Conservation (phyloP, 768 basidiomycete species). For the Mycena metata region DNA sequence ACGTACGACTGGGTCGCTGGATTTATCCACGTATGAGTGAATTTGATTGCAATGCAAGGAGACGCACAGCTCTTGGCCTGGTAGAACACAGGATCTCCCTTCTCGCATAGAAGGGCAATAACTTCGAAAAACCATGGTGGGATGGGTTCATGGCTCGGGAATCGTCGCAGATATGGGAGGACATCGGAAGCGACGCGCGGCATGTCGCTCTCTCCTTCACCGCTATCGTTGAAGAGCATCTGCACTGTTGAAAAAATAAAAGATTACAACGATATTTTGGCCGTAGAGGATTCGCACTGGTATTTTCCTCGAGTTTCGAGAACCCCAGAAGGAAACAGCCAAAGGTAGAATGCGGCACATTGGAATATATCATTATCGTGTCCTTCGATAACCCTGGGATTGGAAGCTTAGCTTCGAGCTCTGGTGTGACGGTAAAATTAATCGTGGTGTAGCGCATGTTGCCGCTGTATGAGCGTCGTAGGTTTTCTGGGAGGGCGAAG, state of each 20-base stretch:
- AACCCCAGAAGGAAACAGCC: slow-evolving; percentile 19
- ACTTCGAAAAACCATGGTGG: slow-evolving; percentile 24
- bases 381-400: slow-evolving; percentile 30
- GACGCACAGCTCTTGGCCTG: slow-evolving; percentile 23
- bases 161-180: slow-evolving; percentile 13
- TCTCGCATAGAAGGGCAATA: slow-evolving; percentile 16
- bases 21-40: not conserved
- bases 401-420: slow-evolving; percentile 30
- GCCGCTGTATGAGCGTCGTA: slow-evolving; percentile 36
- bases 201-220: not conserved
- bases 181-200: slow-evolving; percentile 7
- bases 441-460: slow-evolving; percentile 38
- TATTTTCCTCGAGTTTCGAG: slow-evolving; percentile 19
- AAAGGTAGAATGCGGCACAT: slow-evolving; percentile 13
- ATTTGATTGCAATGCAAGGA: not conserved
- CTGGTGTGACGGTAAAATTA: too few species aligned
- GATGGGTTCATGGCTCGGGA: slow-evolving; percentile 14
- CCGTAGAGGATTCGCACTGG: slow-evolving; percentile 8
- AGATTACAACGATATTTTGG: not conserved
- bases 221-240: slow-evolving; percentile 8
- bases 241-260: slow-evolving; percentile 13
- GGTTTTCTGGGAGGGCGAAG: slow-evolving; percentile 1
- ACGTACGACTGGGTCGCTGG: too few species aligned
- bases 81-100: slow-evolving; percentile 14
- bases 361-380: slow-evolving; percentile 12